Evolutionary conservation across 164 flowering plant species (phyloP).

Genomic region (Piper betle): DNA sequence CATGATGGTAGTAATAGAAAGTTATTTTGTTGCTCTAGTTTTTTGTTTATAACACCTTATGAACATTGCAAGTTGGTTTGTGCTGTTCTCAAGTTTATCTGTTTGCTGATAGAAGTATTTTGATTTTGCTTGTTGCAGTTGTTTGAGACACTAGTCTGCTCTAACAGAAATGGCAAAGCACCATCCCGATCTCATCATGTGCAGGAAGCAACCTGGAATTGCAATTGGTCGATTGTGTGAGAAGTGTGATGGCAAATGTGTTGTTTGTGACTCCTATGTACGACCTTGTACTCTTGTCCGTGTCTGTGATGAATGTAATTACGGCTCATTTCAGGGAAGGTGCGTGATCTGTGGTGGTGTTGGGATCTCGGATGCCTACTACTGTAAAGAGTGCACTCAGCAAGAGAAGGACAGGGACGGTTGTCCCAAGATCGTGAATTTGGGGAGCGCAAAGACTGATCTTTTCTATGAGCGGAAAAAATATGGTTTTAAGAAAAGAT

Average conservation of each 20-base stretch:
- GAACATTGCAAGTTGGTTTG: too few relatives aligned
- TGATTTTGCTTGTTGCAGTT: neutral
- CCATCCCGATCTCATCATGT: slow-evolving; percentile 69
- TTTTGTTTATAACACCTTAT: too few relatives aligned
- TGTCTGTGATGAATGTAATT: slow-evolving; percentile 83
- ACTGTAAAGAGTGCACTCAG: slow-evolving; percentile 86
- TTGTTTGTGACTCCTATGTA: slow-evolving; percentile 57
- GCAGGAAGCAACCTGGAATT: slow-evolving; percentile 62
- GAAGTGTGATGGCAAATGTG: slow-evolving; percentile 57
- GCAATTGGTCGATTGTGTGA: slow-evolving; percentile 58
- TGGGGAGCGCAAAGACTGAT: slow-evolving; percentile 82
- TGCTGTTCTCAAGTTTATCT: too few relatives aligned
- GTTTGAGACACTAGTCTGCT: neutral
- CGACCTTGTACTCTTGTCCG: slow-evolving; percentile 70
- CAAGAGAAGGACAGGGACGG: slow-evolving; percentile 83
- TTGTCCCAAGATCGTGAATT: slow-evolving; percentile 72
- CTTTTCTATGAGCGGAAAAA: slow-evolving; percentile 81
- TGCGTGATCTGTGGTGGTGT: slow-evolving; percentile 85
- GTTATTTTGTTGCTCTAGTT: too few relatives aligned
- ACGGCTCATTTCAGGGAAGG: slow-evolving; percentile 75
- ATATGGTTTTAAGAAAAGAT: slow-evolving; percentile 81
- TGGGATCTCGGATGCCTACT: slow-evolving; percentile 82
- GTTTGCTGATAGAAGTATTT: too few relatives aligned
- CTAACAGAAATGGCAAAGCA: slow-evolving; percentile 44
- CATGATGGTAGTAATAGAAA: too few relatives aligned